Evolutionary conservation across 441 rosid genomes (phyloP).

Genomic region (Syzygium malaccense): DNA sequence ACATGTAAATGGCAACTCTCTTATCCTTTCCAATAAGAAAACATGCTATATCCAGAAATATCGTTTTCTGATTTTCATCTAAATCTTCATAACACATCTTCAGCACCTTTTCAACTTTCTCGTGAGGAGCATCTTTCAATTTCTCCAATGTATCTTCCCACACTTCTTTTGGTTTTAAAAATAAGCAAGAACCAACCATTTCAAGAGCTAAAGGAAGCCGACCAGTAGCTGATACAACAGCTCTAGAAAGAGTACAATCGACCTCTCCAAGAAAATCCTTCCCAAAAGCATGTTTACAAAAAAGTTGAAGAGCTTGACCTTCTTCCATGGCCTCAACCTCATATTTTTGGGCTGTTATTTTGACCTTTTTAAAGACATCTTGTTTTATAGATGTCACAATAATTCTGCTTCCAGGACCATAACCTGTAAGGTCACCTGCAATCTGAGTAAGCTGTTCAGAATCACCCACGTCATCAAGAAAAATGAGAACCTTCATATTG

Average conservation of each 20-base stretch:
- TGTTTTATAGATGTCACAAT: fast-evolving
- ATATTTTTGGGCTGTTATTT: fast-evolving
- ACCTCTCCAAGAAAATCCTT: not conserved
- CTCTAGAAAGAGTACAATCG: not conserved
- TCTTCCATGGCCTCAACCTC: not conserved
- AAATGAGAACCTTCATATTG: not conserved
- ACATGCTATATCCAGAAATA: not conserved
- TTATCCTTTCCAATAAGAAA: not conserved
- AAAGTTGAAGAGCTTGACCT: not conserved
- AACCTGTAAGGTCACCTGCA: fast-evolving
- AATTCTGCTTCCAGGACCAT: not conserved
- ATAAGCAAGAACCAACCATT: not conserved
- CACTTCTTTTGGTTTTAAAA: not conserved
- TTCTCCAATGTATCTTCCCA: not conserved
- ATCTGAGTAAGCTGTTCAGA: not conserved
- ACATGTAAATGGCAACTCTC: not conserved
- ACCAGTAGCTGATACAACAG: not conserved
- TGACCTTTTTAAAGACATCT: fast-evolving
- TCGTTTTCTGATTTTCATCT: not conserved
- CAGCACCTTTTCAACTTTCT: not conserved
- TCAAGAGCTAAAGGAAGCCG: not conserved
- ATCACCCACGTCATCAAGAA: not conserved
- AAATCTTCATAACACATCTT: not conserved
- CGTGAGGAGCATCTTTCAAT: not conserved
- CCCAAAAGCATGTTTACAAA: not conserved